Evolutionary conservation across 345 rosid species (phyloP), one percentile per base, ranked within the genome.

Genomic region (Gossypium bickii): DNA sequence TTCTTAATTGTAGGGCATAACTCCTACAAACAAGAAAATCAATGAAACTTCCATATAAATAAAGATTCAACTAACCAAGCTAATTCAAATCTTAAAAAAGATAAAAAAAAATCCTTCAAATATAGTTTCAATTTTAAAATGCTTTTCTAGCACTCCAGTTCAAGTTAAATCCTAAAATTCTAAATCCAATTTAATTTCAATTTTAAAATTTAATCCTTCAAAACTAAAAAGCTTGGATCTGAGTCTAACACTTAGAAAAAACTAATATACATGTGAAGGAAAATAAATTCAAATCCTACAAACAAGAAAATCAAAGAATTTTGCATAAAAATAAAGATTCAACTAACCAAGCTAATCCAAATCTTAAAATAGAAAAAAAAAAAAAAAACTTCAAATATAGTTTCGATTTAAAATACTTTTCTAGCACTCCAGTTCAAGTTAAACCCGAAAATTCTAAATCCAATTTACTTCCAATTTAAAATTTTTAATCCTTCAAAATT

Each of bases 1-100:
- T 82, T 91, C 80, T 88, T 90, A 70, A 92, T 80, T 0, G 81
- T 77, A 56, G 97, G 97, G 59, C 91, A 83, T 17, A 77, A 67
- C 64, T 89, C 93, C 97, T 93, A 71, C 74, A 69, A 61, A 61
- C 69, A 48, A 16, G 3, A 59, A 16, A 9, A 1, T 59, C 53
- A 60, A 59, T 5, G 18, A 47, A 41, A n/a, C 18, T 17, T 12
- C n/a, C 58, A 10, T 4, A 70, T 9, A 3, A 27, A 12, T 22
- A 53, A 53, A 12, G 13, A 24, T 34, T 34, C 41, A 34, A 34
- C 41, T 34, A 34, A 34, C 41, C 41, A 34, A 34, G 41, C 41
- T 34, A 11, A 13, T 4, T 29, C 41, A 34, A 34, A 34, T 5
- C 7, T 34, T 34, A 16, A 34, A 4, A 34, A 34, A 7, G 41